A percentile compares a stretch with the other conserved stretches of the same genome.
phyloP scores from a whole-genome alignment of 352 stramenopile species.

The Pelagophyceae sp. region DNA sequence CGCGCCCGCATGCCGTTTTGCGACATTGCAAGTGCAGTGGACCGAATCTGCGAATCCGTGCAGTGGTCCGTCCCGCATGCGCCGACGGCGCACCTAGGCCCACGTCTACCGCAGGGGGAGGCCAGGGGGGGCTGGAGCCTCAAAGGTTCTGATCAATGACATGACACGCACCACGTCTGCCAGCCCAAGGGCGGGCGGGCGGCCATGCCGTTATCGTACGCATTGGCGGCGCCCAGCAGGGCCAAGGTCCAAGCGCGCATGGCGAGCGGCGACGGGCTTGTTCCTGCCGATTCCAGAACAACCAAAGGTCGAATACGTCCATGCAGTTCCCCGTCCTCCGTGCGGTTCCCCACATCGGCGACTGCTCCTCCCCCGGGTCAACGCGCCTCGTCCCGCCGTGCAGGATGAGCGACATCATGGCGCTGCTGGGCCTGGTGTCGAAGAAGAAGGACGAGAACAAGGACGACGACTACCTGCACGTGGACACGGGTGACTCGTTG shows the following conservation, averaged over 20 bases:
- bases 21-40: neutral
- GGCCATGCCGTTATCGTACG: neutral
- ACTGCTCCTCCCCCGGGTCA: too few relatives aligned
- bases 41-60: neutral
- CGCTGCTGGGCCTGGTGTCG: neutral
- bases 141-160: too few relatives aligned
- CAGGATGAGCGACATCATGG: neutral
- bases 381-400: too few relatives aligned
- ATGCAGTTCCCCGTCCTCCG: too few relatives aligned
- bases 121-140: too few relatives aligned
- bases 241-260: neutral
- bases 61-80: neutral
- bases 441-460: neutral
- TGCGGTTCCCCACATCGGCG: too few relatives aligned
- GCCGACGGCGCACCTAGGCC: neutral
- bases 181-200: neutral
- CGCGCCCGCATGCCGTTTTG: neutral
- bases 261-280: neutral
- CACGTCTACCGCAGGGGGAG: too few relatives aligned
- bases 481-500: slow-evolving; percentile 67
- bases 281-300: too few relatives aligned
- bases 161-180: neutral
- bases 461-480: slow-evolving; percentile 31
- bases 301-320: too few relatives aligned
- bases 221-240: neutral